Base-by-base conservation (phyloP, 768 basidiomycete genomes). In the Cystobasidium onofrii region DNA sequence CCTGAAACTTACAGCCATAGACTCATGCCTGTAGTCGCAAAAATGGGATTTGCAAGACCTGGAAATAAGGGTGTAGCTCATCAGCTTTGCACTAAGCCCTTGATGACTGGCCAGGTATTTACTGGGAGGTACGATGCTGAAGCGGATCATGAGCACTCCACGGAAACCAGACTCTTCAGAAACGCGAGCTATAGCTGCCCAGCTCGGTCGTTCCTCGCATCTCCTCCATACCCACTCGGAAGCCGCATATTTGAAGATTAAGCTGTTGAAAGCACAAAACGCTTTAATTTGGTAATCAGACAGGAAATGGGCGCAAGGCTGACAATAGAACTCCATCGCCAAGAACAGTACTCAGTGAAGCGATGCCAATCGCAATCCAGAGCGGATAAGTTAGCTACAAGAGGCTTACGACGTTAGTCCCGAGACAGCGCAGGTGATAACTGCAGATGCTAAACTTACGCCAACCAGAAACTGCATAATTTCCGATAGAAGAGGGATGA, bases 391-490 rank as follows among this genome's bases (percentile, higher is more conserved):
- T 50, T 20, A 50, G 46, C 46, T 50, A 3, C 15, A 50, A 50
- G 18, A 41, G 25, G 31, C 6, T 9, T 9, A 64, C 13, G 17
- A n/a, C 6, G 15, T 39, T 15, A 39, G 39, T 39, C 39, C 39
- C n/a, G n/a, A n/a, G n/a, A n/a, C n/a, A n/a, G n/a, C n/a, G n/a
- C n/a, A n/a, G n/a, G n/a, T n/a, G 39, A 15, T 39, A 55, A 10
- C 23, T 23, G 54, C n/a, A 6, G 54, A 23, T 55, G 10, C 10
- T 6, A 27, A 20, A 29, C 65, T 52, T 33, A 67, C 65, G 9
- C 65, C 65, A 18, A 67, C 65, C 9, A 67, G 10, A 9, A 67
- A 43, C 20, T 46, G 65, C 23, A 67, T 7, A 25, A 52, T 15
- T 29, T 67, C 65, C 9, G 23, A 15, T 43, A 18, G 33, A 20